phyloP scores from a whole-genome alignment of 495 filamentous ascomycete species.

The Neurospora sp. region DNA sequence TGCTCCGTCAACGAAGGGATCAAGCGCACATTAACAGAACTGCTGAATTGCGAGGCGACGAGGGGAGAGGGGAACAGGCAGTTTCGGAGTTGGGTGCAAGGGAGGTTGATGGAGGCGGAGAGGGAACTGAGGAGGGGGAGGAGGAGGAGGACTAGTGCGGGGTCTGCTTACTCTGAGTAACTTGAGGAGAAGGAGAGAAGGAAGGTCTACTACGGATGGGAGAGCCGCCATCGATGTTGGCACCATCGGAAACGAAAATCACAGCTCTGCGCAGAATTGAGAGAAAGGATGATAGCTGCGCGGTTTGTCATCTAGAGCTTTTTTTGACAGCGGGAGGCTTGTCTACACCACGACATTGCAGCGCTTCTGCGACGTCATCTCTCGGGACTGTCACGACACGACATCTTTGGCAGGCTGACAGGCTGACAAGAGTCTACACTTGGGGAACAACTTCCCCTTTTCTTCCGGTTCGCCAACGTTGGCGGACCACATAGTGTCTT shows the following conservation, averaged over 20 bases:
- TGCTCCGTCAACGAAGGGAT: conserved; percentile 53
- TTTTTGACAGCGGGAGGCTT: neutral
- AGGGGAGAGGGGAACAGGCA: conserved; percentile 32
- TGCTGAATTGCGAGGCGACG: conserved; percentile 53
- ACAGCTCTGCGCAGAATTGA: too few species aligned
- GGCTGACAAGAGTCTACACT: neutral
- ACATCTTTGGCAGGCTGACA: neutral
- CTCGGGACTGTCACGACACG: neutral
- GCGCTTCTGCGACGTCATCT: too few species aligned
- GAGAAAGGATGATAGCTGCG: too few species aligned
- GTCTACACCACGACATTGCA: too few species aligned
- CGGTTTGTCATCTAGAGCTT: neutral
- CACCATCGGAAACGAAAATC: too few species aligned
- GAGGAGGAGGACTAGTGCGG: conserved; percentile 26
- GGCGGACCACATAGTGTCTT: neutral
- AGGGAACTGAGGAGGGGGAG: conserved; percentile 42
- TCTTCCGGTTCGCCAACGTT: neutral
- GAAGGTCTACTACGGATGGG: too few species aligned
- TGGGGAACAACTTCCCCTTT: neutral
- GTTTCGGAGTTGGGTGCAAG: conserved; percentile 53
- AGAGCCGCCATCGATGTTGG: too few species aligned
- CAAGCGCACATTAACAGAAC: conserved; percentile 53
- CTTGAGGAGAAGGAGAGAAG: too few species aligned
- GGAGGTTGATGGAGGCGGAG: conserved; percentile 53
- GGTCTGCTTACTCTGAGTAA: neutral